Percentiles rank a stretch among this genome's conserved stretches.
phyloP scores from a whole-genome alignment of 345 rosid species.

The Excoecaria agallocha region DNA sequence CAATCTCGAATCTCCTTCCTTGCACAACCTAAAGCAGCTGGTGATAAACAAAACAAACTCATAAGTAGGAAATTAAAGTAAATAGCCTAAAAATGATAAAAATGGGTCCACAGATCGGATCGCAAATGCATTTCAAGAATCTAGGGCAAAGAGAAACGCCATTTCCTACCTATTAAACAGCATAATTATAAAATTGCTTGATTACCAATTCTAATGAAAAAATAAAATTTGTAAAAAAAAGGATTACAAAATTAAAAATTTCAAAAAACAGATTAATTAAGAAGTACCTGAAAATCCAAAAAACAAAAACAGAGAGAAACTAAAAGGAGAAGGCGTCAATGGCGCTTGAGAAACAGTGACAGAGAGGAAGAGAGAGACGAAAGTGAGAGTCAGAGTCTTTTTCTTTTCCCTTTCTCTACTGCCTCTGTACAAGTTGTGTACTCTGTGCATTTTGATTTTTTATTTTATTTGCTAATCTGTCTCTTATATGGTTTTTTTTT shows the following conservation, averaged over 20 bases:
- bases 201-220: not conserved
- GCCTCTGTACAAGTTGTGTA: not conserved
- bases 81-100: not conserved
- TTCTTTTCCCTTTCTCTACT: not conserved
- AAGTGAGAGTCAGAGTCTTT: not conserved
- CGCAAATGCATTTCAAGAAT: conserved; percentile 11
- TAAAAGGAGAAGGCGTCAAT: not conserved
- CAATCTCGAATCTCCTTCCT: not conserved
- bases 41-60: not conserved
- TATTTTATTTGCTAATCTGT: not conserved
- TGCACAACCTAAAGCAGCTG: not conserved
- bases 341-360: not conserved
- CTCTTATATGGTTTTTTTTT: not conserved
- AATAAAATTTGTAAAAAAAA: not conserved
- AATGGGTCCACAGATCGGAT: conserved; percentile 15
- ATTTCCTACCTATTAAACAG: not conserved
- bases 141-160: conserved; percentile 4
- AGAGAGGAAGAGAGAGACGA: not conserved
- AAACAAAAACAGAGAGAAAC: not conserved
- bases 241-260: not conserved
- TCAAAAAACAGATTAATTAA: too few species aligned
- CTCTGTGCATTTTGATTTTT: not conserved
- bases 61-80: not conserved
- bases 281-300: conserved; percentile 1
- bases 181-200: not conserved